phyloP scores from a whole-genome alignment of 805 yeast species.

The Candida qinlingensis region DNA sequence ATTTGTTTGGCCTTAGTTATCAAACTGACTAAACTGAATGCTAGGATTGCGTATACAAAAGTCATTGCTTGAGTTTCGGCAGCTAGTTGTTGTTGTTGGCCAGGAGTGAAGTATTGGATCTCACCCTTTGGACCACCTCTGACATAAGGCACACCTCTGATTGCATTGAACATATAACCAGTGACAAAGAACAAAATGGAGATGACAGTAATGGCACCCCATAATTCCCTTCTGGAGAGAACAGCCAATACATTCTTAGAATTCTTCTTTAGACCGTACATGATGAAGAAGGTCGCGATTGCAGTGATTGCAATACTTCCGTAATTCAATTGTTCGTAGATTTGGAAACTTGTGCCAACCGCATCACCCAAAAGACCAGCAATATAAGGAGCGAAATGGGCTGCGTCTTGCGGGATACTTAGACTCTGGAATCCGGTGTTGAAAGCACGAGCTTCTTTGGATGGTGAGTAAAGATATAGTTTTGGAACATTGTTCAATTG shows the following conservation, averaged over 20 bases:
- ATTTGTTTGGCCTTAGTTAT: constrained; percentile 51
- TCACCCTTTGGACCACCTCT: constrained; percentile 35
- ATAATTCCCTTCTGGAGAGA: constrained; percentile 48
- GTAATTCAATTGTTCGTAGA: constrained; percentile 35
- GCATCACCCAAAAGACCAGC: constrained; percentile 23
- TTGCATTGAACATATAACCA: constrained; percentile 92
- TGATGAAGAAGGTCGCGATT: constrained; percentile 29
- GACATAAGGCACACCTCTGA: constrained; percentile 59
- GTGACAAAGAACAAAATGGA: constrained; percentile 65
- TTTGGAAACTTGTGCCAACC: constrained; percentile 17
- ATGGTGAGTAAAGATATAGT: constrained; percentile 55
- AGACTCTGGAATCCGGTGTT: constrained; percentile 25
- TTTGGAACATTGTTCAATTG: constrained; percentile 74
- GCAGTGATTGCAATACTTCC: constrained; percentile 29
- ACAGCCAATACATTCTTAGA: constrained; percentile 33
- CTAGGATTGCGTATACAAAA: constrained; percentile 63
- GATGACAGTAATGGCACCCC: constrained; percentile 69
- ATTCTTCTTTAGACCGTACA: constrained; percentile 27
- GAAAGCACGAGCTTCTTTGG: constrained; percentile 36
- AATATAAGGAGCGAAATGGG: constrained; percentile 29
- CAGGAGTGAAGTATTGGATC: constrained; percentile 42
- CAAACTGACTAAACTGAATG: constrained; percentile 54
- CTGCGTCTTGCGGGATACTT: constrained; percentile 26
- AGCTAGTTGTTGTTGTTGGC: constrained; percentile 75
- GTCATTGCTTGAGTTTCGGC: constrained; percentile 87